Percentiles rank a stretch among this genome's conserved stretches.
These are phyloP conservation scores for Suillus spraguei DNA, from an alignment of 768 basidiomycete species.

Conservation along the genomic window DNA sequence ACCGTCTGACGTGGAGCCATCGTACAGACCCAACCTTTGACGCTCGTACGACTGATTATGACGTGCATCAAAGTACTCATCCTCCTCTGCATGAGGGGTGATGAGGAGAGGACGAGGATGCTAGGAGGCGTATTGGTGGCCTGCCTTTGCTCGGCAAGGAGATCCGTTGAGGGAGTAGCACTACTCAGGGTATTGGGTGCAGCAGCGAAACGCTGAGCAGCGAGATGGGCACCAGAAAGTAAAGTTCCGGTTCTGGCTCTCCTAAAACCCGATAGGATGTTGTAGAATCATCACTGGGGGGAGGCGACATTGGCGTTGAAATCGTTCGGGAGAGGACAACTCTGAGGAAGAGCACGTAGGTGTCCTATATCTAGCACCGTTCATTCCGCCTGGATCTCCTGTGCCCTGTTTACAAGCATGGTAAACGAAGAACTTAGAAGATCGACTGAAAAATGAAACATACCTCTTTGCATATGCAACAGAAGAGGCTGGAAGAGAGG, in stretches of 20 bases:
- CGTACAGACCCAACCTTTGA: constrained; percentile 66
- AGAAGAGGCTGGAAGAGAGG: constrained; percentile 87
- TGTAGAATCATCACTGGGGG: constrained; percentile 55
- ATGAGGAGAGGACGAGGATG: constrained; percentile 58
- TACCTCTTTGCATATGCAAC: constrained; percentile 89
- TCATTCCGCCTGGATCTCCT: constrained; percentile 82
- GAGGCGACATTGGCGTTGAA: constrained; percentile 58
- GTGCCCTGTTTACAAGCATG: constrained; percentile 52
- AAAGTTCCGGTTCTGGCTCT: constrained; percentile 97
- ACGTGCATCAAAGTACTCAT: constrained; percentile 71
- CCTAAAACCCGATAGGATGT: constrained; percentile 81
- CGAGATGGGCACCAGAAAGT: constrained; percentile 91
- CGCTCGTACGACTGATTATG: constrained; percentile 47
- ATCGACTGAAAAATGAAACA: constrained; percentile 21
- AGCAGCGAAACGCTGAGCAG: constrained; percentile 79
- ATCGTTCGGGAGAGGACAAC: constrained; percentile 76
- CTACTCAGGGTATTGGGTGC: constrained; percentile 58
- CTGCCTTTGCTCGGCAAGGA: constrained; percentile 44
- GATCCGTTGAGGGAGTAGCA: constrained; percentile 51
- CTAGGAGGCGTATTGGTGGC: constrained; percentile 40
- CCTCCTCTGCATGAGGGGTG: constrained; percentile 65
- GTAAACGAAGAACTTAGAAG: constrained; percentile 22
- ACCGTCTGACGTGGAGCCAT: constrained; percentile 50
- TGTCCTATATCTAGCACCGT: constrained; percentile 69
- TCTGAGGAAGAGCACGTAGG: constrained; percentile 70